phyloP scores from a whole-genome alignment of 2,329 filamentous ascomycete genomes.

The Alternaria gansuensis region DNA sequence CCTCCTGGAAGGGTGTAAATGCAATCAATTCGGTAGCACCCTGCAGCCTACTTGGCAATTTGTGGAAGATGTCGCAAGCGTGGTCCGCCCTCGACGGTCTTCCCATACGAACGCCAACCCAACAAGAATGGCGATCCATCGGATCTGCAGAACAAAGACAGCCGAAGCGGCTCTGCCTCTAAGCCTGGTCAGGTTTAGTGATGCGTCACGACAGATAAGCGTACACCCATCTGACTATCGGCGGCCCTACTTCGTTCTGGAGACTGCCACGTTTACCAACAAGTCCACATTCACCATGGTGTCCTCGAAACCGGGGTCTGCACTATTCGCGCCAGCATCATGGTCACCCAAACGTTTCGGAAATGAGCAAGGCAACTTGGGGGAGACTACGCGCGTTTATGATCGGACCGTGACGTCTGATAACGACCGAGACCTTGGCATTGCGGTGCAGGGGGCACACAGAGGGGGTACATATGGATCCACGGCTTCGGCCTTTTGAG shows the following conservation, averaged over 20 bases:
- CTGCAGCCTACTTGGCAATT: not conserved
- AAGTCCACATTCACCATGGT: not conserved
- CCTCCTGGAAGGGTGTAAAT: not conserved
- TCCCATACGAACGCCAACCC: not conserved
- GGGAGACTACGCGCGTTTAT: slow-evolving; percentile 18
- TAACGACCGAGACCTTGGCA: slow-evolving; percentile 8
- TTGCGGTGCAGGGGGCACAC: not conserved
- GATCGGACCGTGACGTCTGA: slow-evolving; percentile 20
- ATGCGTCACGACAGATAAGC: slow-evolving; percentile 1
- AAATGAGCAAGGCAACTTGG: not conserved
- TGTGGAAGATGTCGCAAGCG: not conserved
- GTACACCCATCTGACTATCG: not conserved
- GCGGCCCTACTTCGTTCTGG: not conserved
- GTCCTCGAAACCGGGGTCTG: no score
- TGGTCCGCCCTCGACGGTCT: not conserved
- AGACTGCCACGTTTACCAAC: not conserved
- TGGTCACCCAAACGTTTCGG: not conserved
- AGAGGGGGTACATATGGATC: slow-evolving; percentile 2
- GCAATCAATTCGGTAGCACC: not conserved
- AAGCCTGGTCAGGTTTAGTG: not conserved
- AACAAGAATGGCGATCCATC: slow-evolving; percentile 1
- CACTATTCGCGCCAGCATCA: not conserved
- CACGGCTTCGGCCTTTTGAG: not conserved
- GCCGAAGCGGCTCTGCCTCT: slow-evolving; percentile 5
- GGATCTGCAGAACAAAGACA: slow-evolving; percentile 2